A percentile compares a stretch with the other conserved stretches of the same genome.
These are phyloP conservation scores for Talaromyces borbonicus DNA, from an alignment of 495 filamentous ascomycete species.

Conservation along the genomic window DNA sequence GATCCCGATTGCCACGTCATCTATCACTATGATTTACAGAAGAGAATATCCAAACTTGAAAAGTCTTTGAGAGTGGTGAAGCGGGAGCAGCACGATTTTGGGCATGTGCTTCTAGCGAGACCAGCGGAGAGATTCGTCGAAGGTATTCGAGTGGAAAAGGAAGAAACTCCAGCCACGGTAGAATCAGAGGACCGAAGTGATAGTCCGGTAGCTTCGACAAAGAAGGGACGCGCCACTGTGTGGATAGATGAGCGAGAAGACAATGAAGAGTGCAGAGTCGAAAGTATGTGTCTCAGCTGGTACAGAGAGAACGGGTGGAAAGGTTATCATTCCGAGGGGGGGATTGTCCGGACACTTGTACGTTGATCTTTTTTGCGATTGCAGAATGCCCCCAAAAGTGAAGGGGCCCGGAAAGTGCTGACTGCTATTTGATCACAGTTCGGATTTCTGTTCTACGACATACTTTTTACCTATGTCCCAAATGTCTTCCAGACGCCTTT, in stretches of 20 bases:
- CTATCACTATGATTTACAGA: constrained; percentile 90
- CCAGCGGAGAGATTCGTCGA: constrained; percentile 64
- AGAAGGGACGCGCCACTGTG: constrained; percentile 61
- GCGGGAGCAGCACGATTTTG: constrained; percentile 86
- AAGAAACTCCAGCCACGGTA: constrained; percentile 21
- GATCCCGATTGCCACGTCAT: constrained; percentile 84
- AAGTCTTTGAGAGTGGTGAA: constrained; percentile 73
- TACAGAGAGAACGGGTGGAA: constrained; percentile 84
- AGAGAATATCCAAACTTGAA: constrained; percentile 83
- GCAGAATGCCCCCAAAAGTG: too few relatives aligned
- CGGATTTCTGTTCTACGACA: constrained; percentile 84
- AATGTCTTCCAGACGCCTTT: constrained; percentile 95
- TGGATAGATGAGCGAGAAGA: constrained; percentile 72
- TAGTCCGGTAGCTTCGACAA: constrained; percentile 14
- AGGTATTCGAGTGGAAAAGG: constrained; percentile 64
- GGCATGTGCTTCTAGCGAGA: constrained; percentile 64
- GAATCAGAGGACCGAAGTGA: constrained; percentile 15
- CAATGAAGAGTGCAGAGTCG: constrained; percentile 67
- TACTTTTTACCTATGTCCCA: constrained; percentile 86
- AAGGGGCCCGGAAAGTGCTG: background rate
- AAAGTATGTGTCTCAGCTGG: constrained; percentile 83
- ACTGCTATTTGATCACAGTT: constrained; percentile 38
- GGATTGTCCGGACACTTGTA: constrained; percentile 75
- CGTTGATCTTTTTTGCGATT: constrained; percentile 1
- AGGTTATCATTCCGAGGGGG: constrained; percentile 86